These are phyloP conservation scores for Neurospora sublineolata DNA, from an alignment of 495 filamentous ascomycete genomes.

Conservation along the genomic window DNA sequence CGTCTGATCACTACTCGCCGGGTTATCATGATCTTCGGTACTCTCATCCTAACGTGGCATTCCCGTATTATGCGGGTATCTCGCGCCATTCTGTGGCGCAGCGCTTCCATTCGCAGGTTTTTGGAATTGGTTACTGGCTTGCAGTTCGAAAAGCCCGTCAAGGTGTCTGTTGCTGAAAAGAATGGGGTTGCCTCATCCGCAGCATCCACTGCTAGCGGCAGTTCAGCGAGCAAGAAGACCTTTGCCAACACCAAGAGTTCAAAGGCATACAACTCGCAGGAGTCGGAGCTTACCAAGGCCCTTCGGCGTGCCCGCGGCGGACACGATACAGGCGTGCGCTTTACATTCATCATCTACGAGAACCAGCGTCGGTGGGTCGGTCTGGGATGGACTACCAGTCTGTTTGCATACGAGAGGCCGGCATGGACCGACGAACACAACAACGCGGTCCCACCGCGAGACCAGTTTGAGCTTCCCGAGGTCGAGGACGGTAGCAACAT, in stretches of 20 bases:
- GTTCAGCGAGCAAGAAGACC: not conserved
- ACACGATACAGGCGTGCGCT: slow-evolving; percentile 65
- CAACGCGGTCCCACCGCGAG: slow-evolving; percentile 63
- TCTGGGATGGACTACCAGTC: slow-evolving; percentile 82
- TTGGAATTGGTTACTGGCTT: slow-evolving; percentile 67
- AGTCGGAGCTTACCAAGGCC: slow-evolving; percentile 29
- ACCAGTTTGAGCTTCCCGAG: slow-evolving; percentile 76
- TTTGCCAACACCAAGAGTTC: slow-evolving; percentile 1
- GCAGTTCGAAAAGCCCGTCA: slow-evolving; percentile 41
- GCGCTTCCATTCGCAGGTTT: slow-evolving; percentile 54
- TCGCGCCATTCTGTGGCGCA: slow-evolving; percentile 85
- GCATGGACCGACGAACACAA: slow-evolving; percentile 96
- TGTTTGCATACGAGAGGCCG: slow-evolving; percentile 78
- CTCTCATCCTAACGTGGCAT: slow-evolving; percentile 79
- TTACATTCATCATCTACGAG: slow-evolving; percentile 92
- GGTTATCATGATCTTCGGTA: slow-evolving; percentile 67
- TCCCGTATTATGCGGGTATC: slow-evolving; percentile 76
- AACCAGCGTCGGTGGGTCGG: slow-evolving; percentile 95
- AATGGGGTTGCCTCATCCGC: slow-evolving; percentile 6
- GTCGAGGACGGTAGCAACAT: slow-evolving; percentile 65
- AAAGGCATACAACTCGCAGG: slow-evolving; percentile 8
- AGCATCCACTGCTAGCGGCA: slow-evolving; percentile 7
- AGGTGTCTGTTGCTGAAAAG: slow-evolving; percentile 8
- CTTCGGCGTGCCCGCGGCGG: slow-evolving; percentile 20
- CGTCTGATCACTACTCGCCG: slow-evolving; percentile 80